Evolutionary conservation across 306 rosid species (phyloP), one percentile per base, ranked within the genome.

Genomic region (Medicago lupulina): DNA sequence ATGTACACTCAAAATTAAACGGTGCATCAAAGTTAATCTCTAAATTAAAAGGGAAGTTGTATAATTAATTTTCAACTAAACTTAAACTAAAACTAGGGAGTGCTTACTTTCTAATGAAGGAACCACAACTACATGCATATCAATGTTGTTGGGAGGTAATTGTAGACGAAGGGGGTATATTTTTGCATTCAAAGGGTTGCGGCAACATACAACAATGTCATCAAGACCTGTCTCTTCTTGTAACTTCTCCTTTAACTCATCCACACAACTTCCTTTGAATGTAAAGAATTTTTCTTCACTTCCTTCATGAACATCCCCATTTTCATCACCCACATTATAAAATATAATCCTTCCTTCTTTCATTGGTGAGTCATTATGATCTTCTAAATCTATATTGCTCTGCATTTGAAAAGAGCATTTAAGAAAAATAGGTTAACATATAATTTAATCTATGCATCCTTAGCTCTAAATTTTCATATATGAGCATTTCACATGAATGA

Each of bases 61-160:
- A 12, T 46, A 59, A 59, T 2, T 58, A 25, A 25, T 25, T 25
- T 25, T 25, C 28, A 25, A 25, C 28, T 58, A 1, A 0, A 18
- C 13, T 54, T n/a, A n/a, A n/a, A 50, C 9, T 18, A n/a, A 51
- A 16, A 51, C 10, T 51, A 0, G 10, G 19, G 11, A 51, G 19
- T 51, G 8, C 1, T 61, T 31, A 31, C 44, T 84, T 70, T 67
- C 0, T 1, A 79, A 67, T 0, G 90, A 77, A 62, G 83, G 89
- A 81, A 89, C 88, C 7, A 91, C 75, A 7, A 93, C 79, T 3
- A 93, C 79, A 8, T 89, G 92, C 88, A 91, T 78, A 11, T 87
- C 89, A 16, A 86, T 3, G 13, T 93, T 91, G 88, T 93, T 88
- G 2, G 98, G 98, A 19, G 98, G 98, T 73, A 93, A 90, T 47